Base-by-base conservation (phyloP, 495 filamentous ascomycete species). In the Neurospora sp. region DNA sequence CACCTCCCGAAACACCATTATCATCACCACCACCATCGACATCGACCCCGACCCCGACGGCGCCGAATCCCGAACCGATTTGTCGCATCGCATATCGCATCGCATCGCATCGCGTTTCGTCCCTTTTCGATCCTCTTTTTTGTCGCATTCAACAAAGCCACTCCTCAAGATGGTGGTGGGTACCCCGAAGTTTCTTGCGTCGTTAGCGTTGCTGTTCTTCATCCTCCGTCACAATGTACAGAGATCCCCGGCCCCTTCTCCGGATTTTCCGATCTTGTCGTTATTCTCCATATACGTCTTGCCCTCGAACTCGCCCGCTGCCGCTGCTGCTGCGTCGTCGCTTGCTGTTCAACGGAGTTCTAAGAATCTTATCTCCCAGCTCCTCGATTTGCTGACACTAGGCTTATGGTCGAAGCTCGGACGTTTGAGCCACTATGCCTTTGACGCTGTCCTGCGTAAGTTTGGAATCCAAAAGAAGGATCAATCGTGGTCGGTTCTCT, bases 391-490 rank as follows among this genome's bases (percentile, higher is more conserved):
- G 78, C 86, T 89, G 80, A 90, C 86, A 77, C 83, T 88, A 80
- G 86, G 84, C 77, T 80, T 88, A 73, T 88, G 82, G 85, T 85
- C 82, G 81, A 88, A 98, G 96, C 86, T 99, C 83, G 96, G 94
- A 83, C 89, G 92, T 81, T 80, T 99, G 73, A 91, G 91, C 77
- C 96, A 99, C 85, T 97, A 96, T 85, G 93, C 94, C 78, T 94
- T 99, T 77, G 96, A 99, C 83, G 96, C 96, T 74, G 93, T 98
- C 40, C 89, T 98, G 75, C 82, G 93, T 97, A 87, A 76, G 91
- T 85, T 40, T 11, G 40, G 31, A 35, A 35, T 31, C 37, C 68
- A 5, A 5, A 53, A 53, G 46, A 11, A 12, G 12, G 22, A 27
- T 35, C 27, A 16, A n/a, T 37, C 69, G 20, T 27, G 41, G 38